Percentiles rank a stretch among this genome's conserved stretches.
These are phyloP conservation scores for Punica granatum DNA, from an alignment of 345 rosid genomes.

Conservation along the genomic window DNA sequence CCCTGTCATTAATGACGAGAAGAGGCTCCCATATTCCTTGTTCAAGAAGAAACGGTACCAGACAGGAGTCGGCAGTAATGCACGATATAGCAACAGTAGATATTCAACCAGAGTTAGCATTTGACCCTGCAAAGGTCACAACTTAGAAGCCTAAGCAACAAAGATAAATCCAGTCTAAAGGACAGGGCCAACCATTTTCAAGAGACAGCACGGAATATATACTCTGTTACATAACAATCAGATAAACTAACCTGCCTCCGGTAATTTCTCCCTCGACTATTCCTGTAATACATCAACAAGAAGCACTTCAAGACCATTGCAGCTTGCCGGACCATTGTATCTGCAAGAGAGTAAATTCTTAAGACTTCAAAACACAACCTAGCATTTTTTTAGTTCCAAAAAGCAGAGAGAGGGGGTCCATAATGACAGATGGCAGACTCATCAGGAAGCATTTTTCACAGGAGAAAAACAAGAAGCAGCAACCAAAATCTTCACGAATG, in stretches of 20 bases:
- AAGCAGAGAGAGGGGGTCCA: not conserved
- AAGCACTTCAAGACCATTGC: constrained; percentile 85
- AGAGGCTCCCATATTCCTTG: constrained; percentile 81
- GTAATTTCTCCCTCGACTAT: constrained; percentile 88
- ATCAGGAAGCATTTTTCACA: not conserved
- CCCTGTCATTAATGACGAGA: constrained; percentile 77
- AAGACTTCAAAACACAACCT: not conserved
- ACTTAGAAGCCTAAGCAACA: not conserved
- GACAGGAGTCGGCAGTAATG: constrained; percentile 75
- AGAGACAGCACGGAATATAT: not conserved
- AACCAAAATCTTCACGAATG: not conserved
- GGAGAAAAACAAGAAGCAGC: not conserved
- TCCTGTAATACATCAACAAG: constrained; percentile 83
- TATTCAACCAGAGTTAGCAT: constrained; percentile 72
- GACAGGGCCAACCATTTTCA: not conserved
- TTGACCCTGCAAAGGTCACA: constrained; percentile 46
- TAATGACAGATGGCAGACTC: not conserved
- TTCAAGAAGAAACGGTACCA: constrained; percentile 88
- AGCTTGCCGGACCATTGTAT: constrained; percentile 86
- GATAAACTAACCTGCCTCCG: constrained; percentile 67
- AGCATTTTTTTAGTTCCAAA: not conserved
- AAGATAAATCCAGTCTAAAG: not conserved
- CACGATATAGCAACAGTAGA: constrained; percentile 62
- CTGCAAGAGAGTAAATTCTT: constrained; percentile 30
- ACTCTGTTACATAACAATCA: not conserved